Conservation (phyloP, 2,329 filamentous ascomycete species). For the Arthroderma sp. region DNA sequence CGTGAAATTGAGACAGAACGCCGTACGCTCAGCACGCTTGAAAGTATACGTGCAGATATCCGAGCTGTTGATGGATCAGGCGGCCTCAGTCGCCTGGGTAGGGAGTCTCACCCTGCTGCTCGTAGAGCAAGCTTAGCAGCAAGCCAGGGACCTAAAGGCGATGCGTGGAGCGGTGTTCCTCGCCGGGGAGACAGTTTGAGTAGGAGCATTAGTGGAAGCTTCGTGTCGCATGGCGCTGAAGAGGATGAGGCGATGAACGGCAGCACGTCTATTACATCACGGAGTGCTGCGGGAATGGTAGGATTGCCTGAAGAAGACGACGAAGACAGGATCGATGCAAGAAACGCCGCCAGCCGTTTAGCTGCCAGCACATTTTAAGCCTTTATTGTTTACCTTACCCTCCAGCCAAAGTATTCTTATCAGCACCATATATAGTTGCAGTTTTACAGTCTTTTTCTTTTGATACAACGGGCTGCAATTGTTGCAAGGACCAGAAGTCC, state of each 20-base stretch:
- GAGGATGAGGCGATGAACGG: constrained; percentile 44
- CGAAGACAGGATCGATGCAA: constrained; percentile 85
- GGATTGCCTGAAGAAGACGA: constrained; percentile 43
- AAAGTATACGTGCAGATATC: constrained; percentile 84
- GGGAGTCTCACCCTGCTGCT: constrained; percentile 66
- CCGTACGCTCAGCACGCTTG: constrained; percentile 79
- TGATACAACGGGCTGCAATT: too few species aligned
- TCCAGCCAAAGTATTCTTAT: too few species aligned
- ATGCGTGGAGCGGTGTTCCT: constrained; percentile 92
- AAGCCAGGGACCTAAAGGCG: constrained; percentile 92
- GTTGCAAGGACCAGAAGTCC: too few species aligned
- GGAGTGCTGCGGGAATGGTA: constrained; percentile 24
- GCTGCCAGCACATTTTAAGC: constrained; percentile 81
- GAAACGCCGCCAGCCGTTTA: constrained; percentile 86
- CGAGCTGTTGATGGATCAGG: constrained; percentile 83
- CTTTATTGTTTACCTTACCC: too few species aligned
- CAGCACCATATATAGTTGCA: too few species aligned
- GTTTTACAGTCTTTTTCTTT: too few species aligned
- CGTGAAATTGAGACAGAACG: constrained; percentile 93
- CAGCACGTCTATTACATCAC: constrained; percentile 26
- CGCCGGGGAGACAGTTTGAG: constrained; percentile 65
- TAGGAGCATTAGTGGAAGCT: constrained; percentile 62
- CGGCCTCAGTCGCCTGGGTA: constrained; percentile 75
- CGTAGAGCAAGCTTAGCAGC: constrained; percentile 67
- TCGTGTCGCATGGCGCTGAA: constrained; percentile 51